Percentiles rank a stretch among this genome's conserved stretches.
Conservation (phyloP, 352 stramenopile genomes). For the Phytophthora pini region DNA sequence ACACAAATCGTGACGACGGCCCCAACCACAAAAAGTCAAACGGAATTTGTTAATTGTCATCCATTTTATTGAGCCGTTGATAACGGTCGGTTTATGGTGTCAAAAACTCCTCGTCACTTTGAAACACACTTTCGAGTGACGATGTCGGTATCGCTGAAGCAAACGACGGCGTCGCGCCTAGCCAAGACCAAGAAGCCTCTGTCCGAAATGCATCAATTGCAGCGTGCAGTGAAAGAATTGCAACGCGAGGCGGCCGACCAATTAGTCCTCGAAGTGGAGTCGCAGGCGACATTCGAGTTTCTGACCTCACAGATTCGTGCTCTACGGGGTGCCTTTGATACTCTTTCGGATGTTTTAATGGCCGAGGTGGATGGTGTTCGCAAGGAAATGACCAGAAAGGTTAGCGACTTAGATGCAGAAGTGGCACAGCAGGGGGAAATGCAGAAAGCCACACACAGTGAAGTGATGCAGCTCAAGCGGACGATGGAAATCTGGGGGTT, state of each 20-base stretch:
- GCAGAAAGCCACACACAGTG: conserved; percentile 64
- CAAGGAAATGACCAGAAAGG: conserved; percentile 68
- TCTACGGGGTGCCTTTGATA: conserved; percentile 79
- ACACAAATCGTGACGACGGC: conserved; percentile 14
- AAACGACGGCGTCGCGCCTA: conserved; percentile 62
- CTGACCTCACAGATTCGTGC: conserved; percentile 78
- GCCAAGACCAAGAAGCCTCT: conserved; percentile 85
- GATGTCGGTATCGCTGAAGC: conserved; percentile 58
- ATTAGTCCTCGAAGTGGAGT: conserved; percentile 79
- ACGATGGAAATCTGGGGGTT: conserved; percentile 81
- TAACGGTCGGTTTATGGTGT: no score
- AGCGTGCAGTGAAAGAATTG: conserved; percentile 77
- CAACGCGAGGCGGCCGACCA: conserved; percentile 80
- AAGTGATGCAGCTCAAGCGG: conserved; percentile 79
- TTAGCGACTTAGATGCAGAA: conserved; percentile 67
- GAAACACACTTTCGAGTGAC: conserved; percentile 3
- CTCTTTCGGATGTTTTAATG: conserved; percentile 81
- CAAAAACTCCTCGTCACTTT: conserved; percentile 32
- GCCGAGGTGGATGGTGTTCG: conserved; percentile 73
- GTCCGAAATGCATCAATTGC: conserved; percentile 83
- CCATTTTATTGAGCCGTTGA: not conserved
- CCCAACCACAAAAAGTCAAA: conserved; percentile 4
- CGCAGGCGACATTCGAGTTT: conserved; percentile 86
- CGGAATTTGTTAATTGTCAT: conserved; percentile 15
- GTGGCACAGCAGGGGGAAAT: conserved; percentile 61